Conservation (phyloP, 805 yeast genomes). For the Danielozyma ontarioensis region DNA sequence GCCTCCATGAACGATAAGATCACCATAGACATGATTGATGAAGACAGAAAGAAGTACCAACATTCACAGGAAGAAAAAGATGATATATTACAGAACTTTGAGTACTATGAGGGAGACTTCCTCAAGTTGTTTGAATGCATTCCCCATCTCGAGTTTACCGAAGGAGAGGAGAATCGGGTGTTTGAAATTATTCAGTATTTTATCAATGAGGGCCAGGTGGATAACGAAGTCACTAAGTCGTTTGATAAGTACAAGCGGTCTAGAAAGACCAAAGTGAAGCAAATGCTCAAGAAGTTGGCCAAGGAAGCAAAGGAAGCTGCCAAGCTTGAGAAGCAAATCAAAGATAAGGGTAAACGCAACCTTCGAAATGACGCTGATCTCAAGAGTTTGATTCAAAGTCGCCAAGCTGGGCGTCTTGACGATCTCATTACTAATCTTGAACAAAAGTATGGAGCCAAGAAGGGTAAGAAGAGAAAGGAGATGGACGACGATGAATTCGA, state of each 20-base stretch:
- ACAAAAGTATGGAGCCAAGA: conserved; percentile 41
- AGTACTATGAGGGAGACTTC: conserved; percentile 62
- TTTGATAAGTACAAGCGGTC: conserved; percentile 50
- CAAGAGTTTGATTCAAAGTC: conserved; percentile 44
- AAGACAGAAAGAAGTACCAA: conserved; percentile 63
- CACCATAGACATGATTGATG: conserved; percentile 60
- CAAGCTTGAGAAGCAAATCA: conserved; percentile 35
- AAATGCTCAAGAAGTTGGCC: conserved; percentile 46
- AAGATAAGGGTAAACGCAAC: conserved; percentile 13
- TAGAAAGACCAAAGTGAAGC: conserved; percentile 42
- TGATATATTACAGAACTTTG: conserved; percentile 60
- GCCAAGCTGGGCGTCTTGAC: conserved; percentile 40
- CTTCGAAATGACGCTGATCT: conserved; percentile 36
- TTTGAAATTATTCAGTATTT: conserved; percentile 42
- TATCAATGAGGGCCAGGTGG: conserved; percentile 32
- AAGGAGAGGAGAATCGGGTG: conserved; percentile 58
- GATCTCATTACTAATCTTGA: conserved; percentile 44
- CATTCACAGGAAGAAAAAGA: conserved; percentile 51
- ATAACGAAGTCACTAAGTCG: conserved; percentile 26
- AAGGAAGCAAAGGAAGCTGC: conserved; percentile 66
- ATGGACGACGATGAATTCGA: conserved; percentile 49
- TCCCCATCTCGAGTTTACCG: conserved; percentile 66
- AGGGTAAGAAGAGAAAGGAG: conserved; percentile 35
- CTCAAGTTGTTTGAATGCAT: conserved; percentile 65
- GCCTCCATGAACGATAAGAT: conserved; percentile 43